Base-by-base conservation (phyloP, 352 stramenopile genomes). In the Pythium dissimile region DNA sequence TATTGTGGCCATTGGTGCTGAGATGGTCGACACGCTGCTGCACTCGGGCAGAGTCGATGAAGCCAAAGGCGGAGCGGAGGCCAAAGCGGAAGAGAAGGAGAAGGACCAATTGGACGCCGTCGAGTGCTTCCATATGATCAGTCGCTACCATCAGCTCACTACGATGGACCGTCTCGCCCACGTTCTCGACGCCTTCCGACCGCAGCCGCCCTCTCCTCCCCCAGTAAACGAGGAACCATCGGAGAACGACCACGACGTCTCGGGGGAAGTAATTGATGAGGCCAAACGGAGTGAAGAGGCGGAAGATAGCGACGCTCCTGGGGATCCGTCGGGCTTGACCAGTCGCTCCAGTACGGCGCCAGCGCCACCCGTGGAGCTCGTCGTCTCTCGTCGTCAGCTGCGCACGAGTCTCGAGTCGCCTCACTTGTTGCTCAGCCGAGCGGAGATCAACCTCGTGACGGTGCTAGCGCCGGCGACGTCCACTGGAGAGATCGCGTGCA, bases 371-470 rank as follows among this genome's bases (percentile, higher is more conserved):
- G 35, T 51, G 0, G 63, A 71, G 43, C 55, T 61, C n/a, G 69
- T 58, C 18, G 55, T 86, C 58, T 76, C 69, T 0, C 51, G 59
- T 3, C 69, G 69, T 0, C 75, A 88, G 35, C 54, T 90, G 6
- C 80, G 73, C 34, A 58, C 48, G 6, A 45, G 69, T 21, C 65
- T 90, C 13, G 80, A 87, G 54, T 75, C 73, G 10, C 73, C 77
- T 2, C 61, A 75, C 26, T 53, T 90, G 16, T 43, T 90, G 11
- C 55, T 90, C 10, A 82, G 73, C 44, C 65, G 73, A 34, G 59
- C 71, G 13, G 80, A 90, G 54, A 72, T 81, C 31, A 90, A 87
- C 52, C 54, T 88, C 27, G 56, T 79, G 0, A 35, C 84, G 26
- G 67, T 66, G 27, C 66, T 88, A 3, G 77, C 63, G 5, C 64